phyloP scores from a whole-genome alignment of 768 basidiomycete genomes.

The Exsudoporus frostii region DNA sequence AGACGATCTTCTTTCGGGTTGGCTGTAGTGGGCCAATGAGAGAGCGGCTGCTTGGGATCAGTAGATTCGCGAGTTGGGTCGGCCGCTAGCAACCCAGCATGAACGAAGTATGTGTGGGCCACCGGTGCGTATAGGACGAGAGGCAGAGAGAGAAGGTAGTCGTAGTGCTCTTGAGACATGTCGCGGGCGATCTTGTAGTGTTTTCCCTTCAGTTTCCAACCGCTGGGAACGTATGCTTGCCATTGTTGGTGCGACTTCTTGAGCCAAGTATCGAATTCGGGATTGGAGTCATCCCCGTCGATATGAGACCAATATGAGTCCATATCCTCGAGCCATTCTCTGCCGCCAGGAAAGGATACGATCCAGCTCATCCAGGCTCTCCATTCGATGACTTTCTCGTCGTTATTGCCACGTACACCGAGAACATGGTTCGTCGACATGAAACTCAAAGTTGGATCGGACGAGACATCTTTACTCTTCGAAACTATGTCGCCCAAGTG shows the following conservation, averaged over 20 bases:
- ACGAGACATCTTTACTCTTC: conserved; percentile 55
- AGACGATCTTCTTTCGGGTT: conserved; percentile 16
- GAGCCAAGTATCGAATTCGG: conserved; percentile 38
- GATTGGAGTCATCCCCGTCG: conserved; percentile 24
- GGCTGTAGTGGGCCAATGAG: conserved; percentile 48
- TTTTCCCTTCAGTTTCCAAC: conserved; percentile 71
- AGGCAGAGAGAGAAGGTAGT: conserved; percentile 76
- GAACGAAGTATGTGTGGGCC: conserved; percentile 74
- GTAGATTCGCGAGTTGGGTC: conserved; percentile 55
- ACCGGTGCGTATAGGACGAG: conserved; percentile 70
- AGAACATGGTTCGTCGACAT: conserved; percentile 60
- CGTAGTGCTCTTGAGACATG: conserved; percentile 58
- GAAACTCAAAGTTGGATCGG: conserved; percentile 60
- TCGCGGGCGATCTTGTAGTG: conserved; percentile 74
- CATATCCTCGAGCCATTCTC: conserved; percentile 54
- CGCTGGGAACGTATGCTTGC: conserved; percentile 55
- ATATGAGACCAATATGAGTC: conserved; percentile 41
- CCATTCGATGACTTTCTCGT: conserved; percentile 91
- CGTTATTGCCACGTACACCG: conserved; percentile 93
- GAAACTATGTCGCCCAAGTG: conserved; percentile 82
- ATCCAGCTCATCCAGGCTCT: conserved; percentile 85
- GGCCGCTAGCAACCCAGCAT: conserved; percentile 77
- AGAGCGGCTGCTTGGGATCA: conserved; percentile 66
- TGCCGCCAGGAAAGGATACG: conserved; percentile 36
- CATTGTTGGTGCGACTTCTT: conserved; percentile 38